phyloP scores from a whole-genome alignment of 1,284 basidiomycete species.

The Pseudozyma tsukubaensis region DNA sequence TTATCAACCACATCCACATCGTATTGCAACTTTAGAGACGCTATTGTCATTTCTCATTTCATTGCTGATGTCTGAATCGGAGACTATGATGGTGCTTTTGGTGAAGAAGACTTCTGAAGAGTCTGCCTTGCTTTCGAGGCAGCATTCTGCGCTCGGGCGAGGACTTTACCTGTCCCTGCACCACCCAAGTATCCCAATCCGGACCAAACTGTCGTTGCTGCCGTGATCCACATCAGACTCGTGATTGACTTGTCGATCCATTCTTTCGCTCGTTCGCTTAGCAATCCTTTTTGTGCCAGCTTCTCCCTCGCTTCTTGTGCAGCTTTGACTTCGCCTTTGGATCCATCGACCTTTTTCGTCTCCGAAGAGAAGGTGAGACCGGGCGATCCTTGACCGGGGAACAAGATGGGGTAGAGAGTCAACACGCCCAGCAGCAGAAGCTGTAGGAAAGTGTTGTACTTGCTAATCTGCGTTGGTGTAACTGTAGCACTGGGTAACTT shows the following conservation, averaged over 20 bases:
- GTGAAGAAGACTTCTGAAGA: not conserved
- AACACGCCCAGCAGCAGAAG: slow-evolving; percentile 88
- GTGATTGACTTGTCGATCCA: slow-evolving; percentile 60
- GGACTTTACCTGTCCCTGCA: slow-evolving; percentile 29
- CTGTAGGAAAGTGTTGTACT: slow-evolving; percentile 90
- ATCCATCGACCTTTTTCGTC: not conserved
- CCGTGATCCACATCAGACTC: slow-evolving; percentile 79
- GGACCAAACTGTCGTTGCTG: slow-evolving; percentile 89
- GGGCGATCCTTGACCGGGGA: slow-evolving; percentile 62
- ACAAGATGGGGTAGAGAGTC: slow-evolving; percentile 83
- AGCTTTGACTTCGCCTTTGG: not conserved
- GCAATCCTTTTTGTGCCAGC: not conserved
- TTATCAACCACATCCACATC: slow-evolving; percentile 2
- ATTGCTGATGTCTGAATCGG: too few relatives aligned
- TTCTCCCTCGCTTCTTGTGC: slow-evolving; percentile 2
- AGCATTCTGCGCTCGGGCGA: slow-evolving; percentile 7
- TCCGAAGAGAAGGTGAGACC: slow-evolving; percentile 2
- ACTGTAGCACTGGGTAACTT: slow-evolving; percentile 94
- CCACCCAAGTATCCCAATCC: slow-evolving; percentile 82
- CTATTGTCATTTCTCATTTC: not conserved
- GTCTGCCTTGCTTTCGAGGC: not conserved
- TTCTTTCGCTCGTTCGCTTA: slow-evolving; percentile 10
- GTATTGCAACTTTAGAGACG: slow-evolving; percentile 2
- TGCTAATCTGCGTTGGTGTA: slow-evolving; percentile 76
- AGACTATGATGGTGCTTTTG: not conserved